phyloP scores from a whole-genome alignment of 441 rosid species.

The Gossypium gossypioides region DNA sequence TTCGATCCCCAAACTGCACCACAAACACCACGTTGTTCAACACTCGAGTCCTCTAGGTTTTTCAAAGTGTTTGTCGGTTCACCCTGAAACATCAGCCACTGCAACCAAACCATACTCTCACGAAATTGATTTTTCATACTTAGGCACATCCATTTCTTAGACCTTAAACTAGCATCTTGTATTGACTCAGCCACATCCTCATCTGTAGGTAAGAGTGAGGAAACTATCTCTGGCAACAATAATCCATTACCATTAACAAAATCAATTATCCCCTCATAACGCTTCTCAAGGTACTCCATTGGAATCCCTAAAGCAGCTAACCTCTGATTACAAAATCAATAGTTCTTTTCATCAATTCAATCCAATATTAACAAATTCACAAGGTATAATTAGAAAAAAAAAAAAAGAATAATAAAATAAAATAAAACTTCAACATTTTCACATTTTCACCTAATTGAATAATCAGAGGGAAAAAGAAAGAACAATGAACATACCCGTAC shows the following conservation, averaged over 20 bases:
- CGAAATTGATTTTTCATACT: slow-evolving; percentile 39
- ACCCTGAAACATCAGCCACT: slow-evolving; percentile 80
- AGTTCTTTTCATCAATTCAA: slow-evolving; percentile 9
- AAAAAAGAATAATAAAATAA: not conserved
- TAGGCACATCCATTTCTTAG: slow-evolving; percentile 23
- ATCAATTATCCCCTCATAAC: slow-evolving; percentile 42
- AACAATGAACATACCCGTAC: slow-evolving; percentile 24
- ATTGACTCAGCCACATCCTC: slow-evolving; percentile 49
- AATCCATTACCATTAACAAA: slow-evolving; percentile 37
- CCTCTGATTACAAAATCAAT: slow-evolving; percentile 37
- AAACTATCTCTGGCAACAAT: slow-evolving; percentile 40
- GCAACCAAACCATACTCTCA: slow-evolving; percentile 66
- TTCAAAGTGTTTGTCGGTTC: slow-evolving; percentile 45
- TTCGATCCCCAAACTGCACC: slow-evolving; percentile 88
- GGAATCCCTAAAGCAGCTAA: slow-evolving; percentile 59
- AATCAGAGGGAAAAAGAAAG: not conserved
- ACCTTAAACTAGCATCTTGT: slow-evolving; percentile 27
- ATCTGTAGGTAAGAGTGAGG: slow-evolving; percentile 56
- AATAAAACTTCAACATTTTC: not conserved
- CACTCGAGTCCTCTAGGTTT: slow-evolving; percentile 38
- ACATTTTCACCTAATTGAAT: not conserved
- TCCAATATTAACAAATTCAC: not conserved
- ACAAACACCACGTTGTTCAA: slow-evolving; percentile 80
- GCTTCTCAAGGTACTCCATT: slow-evolving; percentile 32
- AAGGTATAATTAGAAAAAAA: not conserved